These are phyloP conservation scores for Aegilops sharonensis DNA, from an alignment of 176 grass and related monocot genomes.

Conservation along the genomic window DNA sequence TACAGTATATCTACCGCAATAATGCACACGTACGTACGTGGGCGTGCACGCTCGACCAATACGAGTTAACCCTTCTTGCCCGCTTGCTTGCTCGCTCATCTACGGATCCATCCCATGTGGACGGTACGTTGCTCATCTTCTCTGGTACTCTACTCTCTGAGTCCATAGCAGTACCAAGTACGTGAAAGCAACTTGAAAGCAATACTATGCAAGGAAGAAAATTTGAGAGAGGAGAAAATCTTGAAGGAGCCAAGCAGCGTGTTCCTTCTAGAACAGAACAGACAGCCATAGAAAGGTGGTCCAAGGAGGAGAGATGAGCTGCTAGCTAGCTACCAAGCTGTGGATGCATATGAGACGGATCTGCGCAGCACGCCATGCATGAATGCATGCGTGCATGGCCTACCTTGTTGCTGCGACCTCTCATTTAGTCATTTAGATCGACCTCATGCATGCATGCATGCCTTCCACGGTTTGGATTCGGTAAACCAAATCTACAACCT, in stretches of 20 bases:
- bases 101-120: too few relatives aligned
- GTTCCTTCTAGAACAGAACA: conserved; percentile 43
- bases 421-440: neutral
- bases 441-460: neutral
- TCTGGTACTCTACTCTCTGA: neutral
- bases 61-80: neutral
- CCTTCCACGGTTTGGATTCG: neutral
- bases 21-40: neutral
- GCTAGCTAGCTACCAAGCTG: conserved; percentile 11
- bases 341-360: conserved; percentile 33
- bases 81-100: neutral
- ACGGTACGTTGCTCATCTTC: neutral
- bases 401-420: neutral
- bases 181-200: neutral
- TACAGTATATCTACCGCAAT: neutral
- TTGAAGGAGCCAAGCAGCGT: neutral
- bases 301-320: conserved; percentile 19
- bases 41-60: neutral
- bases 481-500: neutral
- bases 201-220: neutral
- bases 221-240: neutral
- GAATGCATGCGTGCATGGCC: neutral
- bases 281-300: conserved; percentile 21
- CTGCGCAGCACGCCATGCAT: conserved; percentile 18
- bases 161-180: neutral